Base-by-base conservation (phyloP, 2,329 filamentous ascomycete species). In the Drechslera avenae region DNA sequence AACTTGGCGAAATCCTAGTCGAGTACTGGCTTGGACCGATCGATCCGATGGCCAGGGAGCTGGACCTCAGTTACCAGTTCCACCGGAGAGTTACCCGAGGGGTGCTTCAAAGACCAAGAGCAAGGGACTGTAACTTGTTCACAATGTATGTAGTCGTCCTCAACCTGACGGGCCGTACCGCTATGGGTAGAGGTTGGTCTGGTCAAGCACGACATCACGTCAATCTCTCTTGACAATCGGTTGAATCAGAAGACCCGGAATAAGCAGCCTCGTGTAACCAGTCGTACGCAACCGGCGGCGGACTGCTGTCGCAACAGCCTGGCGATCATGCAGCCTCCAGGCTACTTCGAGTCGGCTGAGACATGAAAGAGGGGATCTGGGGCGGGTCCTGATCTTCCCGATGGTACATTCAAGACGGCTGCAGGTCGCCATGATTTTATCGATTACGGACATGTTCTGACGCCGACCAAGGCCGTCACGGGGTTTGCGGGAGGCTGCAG, bases 401-500 rank as follows among this genome's bases (percentile, higher is more conserved):
- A 66, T 37, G 33, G 54, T 40, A 61, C 56, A 62, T 56, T 65
- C 57, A 59, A 63, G 60, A 53, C 61, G 64, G 60, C 66, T 73
- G 69, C 69, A 68, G 59, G 63, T 62, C 54, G 68, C 66, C 67
- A 72, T 67, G 59, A 65, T 53, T 60, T 52, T 62, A 47, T 61
- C 49, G 54, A 59, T 54, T 52, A 46, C 55, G 66, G 52, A 47
- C 48, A 59, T 68, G 54, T 57, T 70, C 67, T 64, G 63, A 62
- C 52, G 60, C 58, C 58, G 55, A 53, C 48, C 57, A 60, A 66
- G 39, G 54, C 54, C 56, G 60, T 71, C 66, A 70, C 63, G 67
- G 64, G 62, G 54, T 60, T 46, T 40, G 52, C 69, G 69, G 69
- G 69, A 73, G 69, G 69, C 69, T 71, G 71, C 71, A 73, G 58